phyloP scores from a whole-genome alignment of 257 asterid genomes.

The Gentiana straminea region DNA sequence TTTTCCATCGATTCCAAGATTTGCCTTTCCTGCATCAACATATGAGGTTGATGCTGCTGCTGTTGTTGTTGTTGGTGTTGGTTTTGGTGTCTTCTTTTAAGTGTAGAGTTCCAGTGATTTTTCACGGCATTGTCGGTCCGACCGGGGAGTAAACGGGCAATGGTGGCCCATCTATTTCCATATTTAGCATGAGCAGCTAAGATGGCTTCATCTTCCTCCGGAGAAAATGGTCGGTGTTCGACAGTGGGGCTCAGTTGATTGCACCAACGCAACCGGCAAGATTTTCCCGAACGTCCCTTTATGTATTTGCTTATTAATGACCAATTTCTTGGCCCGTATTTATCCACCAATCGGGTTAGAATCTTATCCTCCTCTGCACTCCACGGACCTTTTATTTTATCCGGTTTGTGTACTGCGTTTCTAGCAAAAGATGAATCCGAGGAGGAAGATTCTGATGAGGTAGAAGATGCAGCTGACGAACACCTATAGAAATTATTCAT shows the following conservation, averaged over 20 bases:
- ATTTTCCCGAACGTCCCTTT: conserved; percentile 72
- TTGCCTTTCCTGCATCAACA: background rate
- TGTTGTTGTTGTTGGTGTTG: conserved; percentile 3
- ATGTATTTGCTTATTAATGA: conserved; percentile 65
- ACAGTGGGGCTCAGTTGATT: conserved; percentile 72
- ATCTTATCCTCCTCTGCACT: conserved; percentile 83
- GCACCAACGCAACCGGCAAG: conserved; percentile 83
- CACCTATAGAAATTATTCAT: conserved; percentile 40
- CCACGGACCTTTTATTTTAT: conserved; percentile 76
- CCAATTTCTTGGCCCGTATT: conserved; percentile 70
- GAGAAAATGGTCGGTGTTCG: conserved; percentile 73
- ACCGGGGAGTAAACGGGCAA: conserved; percentile 77
- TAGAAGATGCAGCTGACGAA: conserved; percentile 32
- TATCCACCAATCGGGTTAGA: conserved; percentile 57
- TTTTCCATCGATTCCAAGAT: background rate
- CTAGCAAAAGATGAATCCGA: conserved; percentile 28
- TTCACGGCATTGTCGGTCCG: conserved; percentile 82
- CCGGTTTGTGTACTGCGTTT: conserved; percentile 13
- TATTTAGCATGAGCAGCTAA: conserved; percentile 51
- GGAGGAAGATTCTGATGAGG: conserved; percentile 42
- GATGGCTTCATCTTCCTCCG: conserved; percentile 56
- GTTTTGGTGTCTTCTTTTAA: conserved; percentile 35
- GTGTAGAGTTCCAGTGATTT: conserved; percentile 76
- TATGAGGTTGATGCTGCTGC: background rate
- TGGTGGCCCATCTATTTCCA: conserved; percentile 86